These are phyloP conservation scores for Yamadazyma aaseri DNA, from an alignment of 1,139 yeast species.

Conservation along the genomic window DNA sequence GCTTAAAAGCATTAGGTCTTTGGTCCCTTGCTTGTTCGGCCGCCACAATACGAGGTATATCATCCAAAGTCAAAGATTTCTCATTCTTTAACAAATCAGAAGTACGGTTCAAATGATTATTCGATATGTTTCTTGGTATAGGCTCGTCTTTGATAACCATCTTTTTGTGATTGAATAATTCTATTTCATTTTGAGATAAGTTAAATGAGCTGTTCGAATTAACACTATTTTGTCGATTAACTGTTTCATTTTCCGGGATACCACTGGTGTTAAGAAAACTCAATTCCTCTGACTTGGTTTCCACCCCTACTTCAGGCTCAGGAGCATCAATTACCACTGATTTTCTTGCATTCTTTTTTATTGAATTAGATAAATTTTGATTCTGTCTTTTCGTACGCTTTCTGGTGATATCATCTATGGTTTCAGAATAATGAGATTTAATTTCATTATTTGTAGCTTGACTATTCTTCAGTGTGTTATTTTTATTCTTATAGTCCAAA, in stretches of 20 bases:
- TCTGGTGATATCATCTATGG: conserved; percentile 75
- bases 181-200: conserved; percentile 27
- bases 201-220: conserved; percentile 21
- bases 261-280: conserved; percentile 2
- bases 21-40: conserved; percentile 95
- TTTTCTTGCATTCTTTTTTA: conserved; percentile 47
- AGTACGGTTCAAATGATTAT: conserved; percentile 46
- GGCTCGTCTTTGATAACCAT: conserved; percentile 50
- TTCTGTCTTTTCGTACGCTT: conserved; percentile 74
- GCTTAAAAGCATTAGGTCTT: conserved; percentile 81
- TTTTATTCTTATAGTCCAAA: conserved; percentile 9
- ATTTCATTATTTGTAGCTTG: conserved; percentile 18
- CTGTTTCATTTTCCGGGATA: conserved; percentile 13
- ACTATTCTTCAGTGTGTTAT: conserved; percentile 5
- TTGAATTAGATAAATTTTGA: conserved; percentile 57
- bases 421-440: conserved; percentile 57
- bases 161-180: conserved; percentile 33
- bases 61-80: conserved; percentile 87
- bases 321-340: conserved; percentile 50
- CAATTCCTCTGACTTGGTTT: conserved; percentile 11
- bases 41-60: conserved; percentile 94
- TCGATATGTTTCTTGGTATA: conserved; percentile 23
- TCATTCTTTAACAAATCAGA: conserved; percentile 76
- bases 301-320: conserved; percentile 46
- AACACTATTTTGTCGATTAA: conserved; percentile 13